phyloP scores from a whole-genome alignment of 2,329 filamentous ascomycete species.

The Huntiella moniliformis region DNA sequence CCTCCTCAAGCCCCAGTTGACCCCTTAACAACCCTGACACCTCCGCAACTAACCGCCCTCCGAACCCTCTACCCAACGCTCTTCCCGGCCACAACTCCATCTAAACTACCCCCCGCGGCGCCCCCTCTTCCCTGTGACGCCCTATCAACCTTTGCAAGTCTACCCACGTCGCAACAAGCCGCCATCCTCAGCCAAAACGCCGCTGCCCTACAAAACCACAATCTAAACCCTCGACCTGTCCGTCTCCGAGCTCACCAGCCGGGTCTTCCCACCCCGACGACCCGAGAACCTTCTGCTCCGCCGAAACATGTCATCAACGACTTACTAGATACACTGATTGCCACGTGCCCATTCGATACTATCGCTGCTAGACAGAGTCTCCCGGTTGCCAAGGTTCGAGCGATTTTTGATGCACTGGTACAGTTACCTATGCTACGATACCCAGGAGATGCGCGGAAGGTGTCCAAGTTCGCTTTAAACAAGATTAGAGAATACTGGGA shows the following conservation, averaged over 20 bases:
- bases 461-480: slow-evolving; percentile 23
- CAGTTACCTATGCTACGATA: slow-evolving; percentile 28
- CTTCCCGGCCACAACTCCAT: background rate
- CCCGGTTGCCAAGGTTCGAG: slow-evolving; percentile 25
- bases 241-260: background rate
- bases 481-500: slow-evolving; percentile 26
- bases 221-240: background rate
- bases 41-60: background rate
- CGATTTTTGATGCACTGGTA: slow-evolving; percentile 29
- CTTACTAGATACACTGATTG: slow-evolving; percentile 29
- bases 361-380: slow-evolving; percentile 27
- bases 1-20: background rate
- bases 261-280: background rate
- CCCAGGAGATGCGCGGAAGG: slow-evolving; percentile 22
- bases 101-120: background rate
- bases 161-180: background rate
- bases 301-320: slow-evolving; percentile 26
- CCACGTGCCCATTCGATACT: slow-evolving; percentile 26
- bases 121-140: background rate
- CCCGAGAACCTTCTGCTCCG: background rate
- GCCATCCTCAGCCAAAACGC: background rate
- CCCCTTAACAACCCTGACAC: background rate
- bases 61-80: background rate
- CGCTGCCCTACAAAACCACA: background rate
- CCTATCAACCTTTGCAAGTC: background rate